A percentile compares a stretch with the other conserved stretches of the same genome.
Evolutionary conservation across 2,329 filamentous ascomycete genomes (phyloP).

Genomic region (Penicillium digitatum): DNA sequence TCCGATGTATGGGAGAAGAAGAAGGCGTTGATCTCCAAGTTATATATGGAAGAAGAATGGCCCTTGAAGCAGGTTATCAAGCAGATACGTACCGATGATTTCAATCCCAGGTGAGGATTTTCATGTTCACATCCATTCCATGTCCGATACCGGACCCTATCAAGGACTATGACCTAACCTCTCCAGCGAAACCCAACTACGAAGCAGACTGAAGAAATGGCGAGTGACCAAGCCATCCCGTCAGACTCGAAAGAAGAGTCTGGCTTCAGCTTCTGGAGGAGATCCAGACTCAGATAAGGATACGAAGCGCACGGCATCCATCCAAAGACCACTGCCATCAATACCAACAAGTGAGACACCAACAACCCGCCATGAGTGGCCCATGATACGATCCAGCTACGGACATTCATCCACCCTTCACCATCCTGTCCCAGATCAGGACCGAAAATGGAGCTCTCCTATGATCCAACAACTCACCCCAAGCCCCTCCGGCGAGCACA

Average conservation of each 20-base stretch:
- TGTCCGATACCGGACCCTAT: not conserved
- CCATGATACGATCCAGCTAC: conserved; percentile 12
- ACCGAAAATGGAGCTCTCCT: conserved; percentile 22
- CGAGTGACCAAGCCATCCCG: conserved; percentile 45
- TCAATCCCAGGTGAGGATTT: conserved; percentile 40
- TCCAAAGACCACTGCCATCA: conserved; percentile 8
- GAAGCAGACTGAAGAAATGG: conserved; percentile 46
- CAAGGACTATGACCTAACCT: not conserved
- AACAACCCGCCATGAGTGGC: conserved; percentile 12
- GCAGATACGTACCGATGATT: conserved; percentile 41
- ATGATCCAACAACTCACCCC: conserved; percentile 23
- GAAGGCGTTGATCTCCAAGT: conserved; percentile 38
- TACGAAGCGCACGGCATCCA: conserved; percentile 2
- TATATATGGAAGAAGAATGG: conserved; percentile 46
- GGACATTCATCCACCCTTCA: not conserved
- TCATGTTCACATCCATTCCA: not conserved
- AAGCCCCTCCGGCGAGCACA: conserved; percentile 23
- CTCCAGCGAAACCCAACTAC: conserved; percentile 43
- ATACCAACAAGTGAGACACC: conserved; percentile 2
- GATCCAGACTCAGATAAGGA: conserved; percentile 22
- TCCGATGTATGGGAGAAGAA: conserved; percentile 46
- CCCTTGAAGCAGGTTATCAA: conserved; percentile 46
- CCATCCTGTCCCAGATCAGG: conserved; percentile 3
- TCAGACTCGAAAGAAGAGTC: conserved; percentile 41
- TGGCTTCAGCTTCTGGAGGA: conserved; percentile 17